A percentile compares a stretch with the other conserved stretches of the same genome.
Conservation (phyloP, 306 rosid species). For the Cicer cuneatum region DNA sequence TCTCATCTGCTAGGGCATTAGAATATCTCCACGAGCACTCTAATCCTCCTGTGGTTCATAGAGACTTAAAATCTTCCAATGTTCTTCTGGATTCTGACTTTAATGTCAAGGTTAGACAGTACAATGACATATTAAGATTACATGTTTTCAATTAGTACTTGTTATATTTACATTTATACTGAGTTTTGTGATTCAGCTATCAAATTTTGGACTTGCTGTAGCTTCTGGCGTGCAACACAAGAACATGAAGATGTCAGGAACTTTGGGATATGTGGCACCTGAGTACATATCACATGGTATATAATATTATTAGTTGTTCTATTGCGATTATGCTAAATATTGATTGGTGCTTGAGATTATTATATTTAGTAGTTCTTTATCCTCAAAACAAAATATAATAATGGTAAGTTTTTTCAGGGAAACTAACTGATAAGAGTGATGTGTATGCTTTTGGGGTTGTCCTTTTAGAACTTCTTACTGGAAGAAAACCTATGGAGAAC, state of each 20-base stretch:
- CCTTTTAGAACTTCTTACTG: constrained; percentile 82
- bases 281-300: constrained; percentile 87
- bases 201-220: constrained; percentile 79
- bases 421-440: constrained; percentile 87
- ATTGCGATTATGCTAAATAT: not conserved
- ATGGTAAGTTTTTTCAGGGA: constrained; percentile 58
- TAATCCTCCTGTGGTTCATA: constrained; percentile 80
- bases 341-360: not conserved
- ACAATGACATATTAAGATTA: constrained; percentile 5
- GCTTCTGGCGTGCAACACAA: constrained; percentile 71
- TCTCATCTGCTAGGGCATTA: constrained; percentile 65
- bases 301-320: constrained; percentile 5
- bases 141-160: constrained; percentile 8
- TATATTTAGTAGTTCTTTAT: not conserved
- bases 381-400: constrained; percentile 36
- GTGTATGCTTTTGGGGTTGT: constrained; percentile 93
- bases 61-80: constrained; percentile 76
- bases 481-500: constrained; percentile 73
- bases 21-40: constrained; percentile 91
- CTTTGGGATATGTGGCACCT: constrained; percentile 77
- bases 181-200: constrained; percentile 70
- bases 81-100: constrained; percentile 86
- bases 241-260: constrained; percentile 73
- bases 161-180: constrained; percentile 28
- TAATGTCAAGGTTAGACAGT: constrained; percentile 76